Conservation (phyloP, 1,284 basidiomycete genomes). For the Trametes versicolor region DNA sequence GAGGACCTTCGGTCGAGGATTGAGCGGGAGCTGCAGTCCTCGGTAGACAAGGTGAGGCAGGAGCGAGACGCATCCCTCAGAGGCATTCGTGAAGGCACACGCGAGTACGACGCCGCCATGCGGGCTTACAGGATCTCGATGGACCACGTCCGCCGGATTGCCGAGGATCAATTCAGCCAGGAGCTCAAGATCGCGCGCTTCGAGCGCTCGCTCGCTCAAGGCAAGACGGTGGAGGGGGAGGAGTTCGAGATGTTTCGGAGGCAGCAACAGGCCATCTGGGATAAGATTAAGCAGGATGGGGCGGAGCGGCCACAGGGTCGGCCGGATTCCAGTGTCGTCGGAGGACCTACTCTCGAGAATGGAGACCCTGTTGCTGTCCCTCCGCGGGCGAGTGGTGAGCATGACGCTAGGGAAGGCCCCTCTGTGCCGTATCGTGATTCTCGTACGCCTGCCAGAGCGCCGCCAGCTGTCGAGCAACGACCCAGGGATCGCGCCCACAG, state of each 20-base stretch:
- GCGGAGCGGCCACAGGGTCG: slow-evolving; percentile 26
- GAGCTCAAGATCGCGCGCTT: slow-evolving; percentile 38
- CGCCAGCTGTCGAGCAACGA: slow-evolving; percentile 21
- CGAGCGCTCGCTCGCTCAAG: slow-evolving; percentile 30
- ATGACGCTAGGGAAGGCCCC: slow-evolving; percentile 30
- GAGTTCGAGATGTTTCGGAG: slow-evolving; percentile 41
- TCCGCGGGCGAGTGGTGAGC: slow-evolving; percentile 30
- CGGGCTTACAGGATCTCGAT: slow-evolving; percentile 52
- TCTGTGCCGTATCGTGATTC: slow-evolving; percentile 30
- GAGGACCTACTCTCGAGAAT: slow-evolving; percentile 24
- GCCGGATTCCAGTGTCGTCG: slow-evolving; percentile 22
- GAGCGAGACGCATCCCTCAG: slow-evolving; percentile 51
- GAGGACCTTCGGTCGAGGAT: slow-evolving; percentile 52
- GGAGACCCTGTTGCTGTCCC: slow-evolving; percentile 25
- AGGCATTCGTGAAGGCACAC: slow-evolving; percentile 40
- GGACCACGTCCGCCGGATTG: slow-evolving; percentile 44
- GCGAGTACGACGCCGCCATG: slow-evolving; percentile 46
- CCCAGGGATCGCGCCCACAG: slow-evolving; percentile 34
- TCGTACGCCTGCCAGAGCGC: slow-evolving; percentile 29
- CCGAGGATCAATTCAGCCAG: slow-evolving; percentile 42
- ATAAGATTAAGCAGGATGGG: slow-evolving; percentile 40
- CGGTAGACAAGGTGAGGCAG: slow-evolving; percentile 59
- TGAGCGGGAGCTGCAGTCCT: slow-evolving; percentile 51
- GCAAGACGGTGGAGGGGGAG: slow-evolving; percentile 40
- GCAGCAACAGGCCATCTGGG: slow-evolving; percentile 46